phyloP scores from a whole-genome alignment of 306 rosid species.

The Lathyrus oleraceus region DNA sequence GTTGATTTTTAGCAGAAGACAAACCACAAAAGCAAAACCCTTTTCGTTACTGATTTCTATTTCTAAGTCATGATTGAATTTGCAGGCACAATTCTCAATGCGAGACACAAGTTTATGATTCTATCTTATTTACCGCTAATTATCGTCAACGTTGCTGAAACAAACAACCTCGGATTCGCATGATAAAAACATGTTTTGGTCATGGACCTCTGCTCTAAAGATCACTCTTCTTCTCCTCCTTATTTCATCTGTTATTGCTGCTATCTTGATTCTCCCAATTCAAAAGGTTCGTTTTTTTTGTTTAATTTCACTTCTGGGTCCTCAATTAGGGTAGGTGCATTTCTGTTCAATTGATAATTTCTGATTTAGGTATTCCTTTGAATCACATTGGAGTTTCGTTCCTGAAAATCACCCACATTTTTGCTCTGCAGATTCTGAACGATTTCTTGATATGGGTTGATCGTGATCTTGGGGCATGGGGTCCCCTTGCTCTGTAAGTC shows the following conservation, averaged over 20 bases:
- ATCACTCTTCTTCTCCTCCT: slow-evolving; percentile 59
- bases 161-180: not conserved
- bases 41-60: not conserved
- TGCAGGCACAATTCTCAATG: not conserved
- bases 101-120: not conserved
- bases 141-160: not conserved
- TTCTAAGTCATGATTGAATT: not conserved
- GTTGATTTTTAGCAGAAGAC: not conserved
- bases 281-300: slow-evolving; percentile 56
- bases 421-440: slow-evolving; percentile 61
- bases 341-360: slow-evolving; percentile 7
- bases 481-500: slow-evolving; percentile 78
- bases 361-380: too few species aligned
- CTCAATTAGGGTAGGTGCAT: slow-evolving; percentile 16
- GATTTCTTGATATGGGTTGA: slow-evolving; percentile 79
- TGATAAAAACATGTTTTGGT: slow-evolving; percentile 43
- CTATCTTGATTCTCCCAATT: slow-evolving; percentile 70
- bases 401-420: not conserved
- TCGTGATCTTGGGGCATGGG: slow-evolving; percentile 82
- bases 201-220: slow-evolving; percentile 56
- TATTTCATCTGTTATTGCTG: slow-evolving; percentile 48
- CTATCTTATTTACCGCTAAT: not conserved
- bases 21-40: not conserved
- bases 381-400: slow-evolving; percentile 21
- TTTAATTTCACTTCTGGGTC: slow-evolving; percentile 26